Percentiles rank a stretch among this genome's conserved stretches.
Conservation (phyloP, 176 grass and related monocot genomes). For the Themeda triandra region DNA sequence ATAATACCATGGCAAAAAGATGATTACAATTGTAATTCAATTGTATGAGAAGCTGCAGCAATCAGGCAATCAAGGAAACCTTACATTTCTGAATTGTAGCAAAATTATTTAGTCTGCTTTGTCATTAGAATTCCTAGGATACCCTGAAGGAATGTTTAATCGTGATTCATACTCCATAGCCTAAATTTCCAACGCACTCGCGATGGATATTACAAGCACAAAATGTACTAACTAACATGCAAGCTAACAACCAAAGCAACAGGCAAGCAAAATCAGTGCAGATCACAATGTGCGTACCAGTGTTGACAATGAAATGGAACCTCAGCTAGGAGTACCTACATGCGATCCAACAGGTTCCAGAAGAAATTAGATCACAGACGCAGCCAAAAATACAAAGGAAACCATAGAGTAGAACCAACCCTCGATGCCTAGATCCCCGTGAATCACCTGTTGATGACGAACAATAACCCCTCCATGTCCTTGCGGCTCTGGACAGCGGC, state of each 20-base stretch:
- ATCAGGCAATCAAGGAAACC: not conserved
- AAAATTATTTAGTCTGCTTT: not conserved
- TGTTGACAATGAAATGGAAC: slow-evolving; percentile 88
- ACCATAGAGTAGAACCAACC: too few relatives aligned
- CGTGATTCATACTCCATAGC: not conserved
- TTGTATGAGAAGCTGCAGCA: not conserved
- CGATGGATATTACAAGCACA: not conserved
- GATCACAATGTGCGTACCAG: slow-evolving; percentile 41
- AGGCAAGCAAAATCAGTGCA: not conserved
- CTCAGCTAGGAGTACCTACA: slow-evolving; percentile 66
- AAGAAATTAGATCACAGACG: slow-evolving; percentile 7
- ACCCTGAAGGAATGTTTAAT: not conserved
- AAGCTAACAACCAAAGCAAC: not conserved
- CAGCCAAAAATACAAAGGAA: too few relatives aligned
- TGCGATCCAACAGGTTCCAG: slow-evolving; percentile 16
- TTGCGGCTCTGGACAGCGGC: slow-evolving; percentile 65
- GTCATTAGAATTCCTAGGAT: not conserved
- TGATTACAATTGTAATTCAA: too few relatives aligned
- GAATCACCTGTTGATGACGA: slow-evolving; percentile 82
- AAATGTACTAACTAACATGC: not conserved
- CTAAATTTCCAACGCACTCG: not conserved
- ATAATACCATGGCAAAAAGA: too few relatives aligned
- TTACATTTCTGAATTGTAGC: not conserved
- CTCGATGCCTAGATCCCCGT: too few relatives aligned
- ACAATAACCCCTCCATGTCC: slow-evolving; percentile 85